Evolutionary conservation across 441 rosid species (phyloP), one percentile per base, ranked within the genome.

Genomic region (Macaranga tanarius): DNA sequence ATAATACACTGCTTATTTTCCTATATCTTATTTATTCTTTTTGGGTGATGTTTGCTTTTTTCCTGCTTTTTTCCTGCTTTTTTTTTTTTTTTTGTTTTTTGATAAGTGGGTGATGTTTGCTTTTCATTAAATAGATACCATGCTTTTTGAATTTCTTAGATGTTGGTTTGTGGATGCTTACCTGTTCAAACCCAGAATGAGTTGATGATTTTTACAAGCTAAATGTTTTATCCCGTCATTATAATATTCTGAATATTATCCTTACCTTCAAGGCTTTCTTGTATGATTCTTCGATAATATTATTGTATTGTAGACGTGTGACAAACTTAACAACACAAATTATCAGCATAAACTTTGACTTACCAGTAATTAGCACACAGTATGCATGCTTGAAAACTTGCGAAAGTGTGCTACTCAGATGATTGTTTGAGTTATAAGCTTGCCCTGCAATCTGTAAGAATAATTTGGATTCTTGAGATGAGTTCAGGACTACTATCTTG

Each of bases 391-490:
- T 8, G 52, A 52, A 11, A 65, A 62, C 25, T 56, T 23, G 38
- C 28, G 4, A 1, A 62, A 65, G 4, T 25, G 17, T 72, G 61
- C n/a, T 72, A 5, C 22, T 62, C 22, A 10, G 28, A 52, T 62
- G 16, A 20, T 65, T 45, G 52, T 64, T 72, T 50, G 50, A 52
- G 54, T 31, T 45, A 20, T 59, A 45, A 31, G 59, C n/a, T 71
- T 51, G 52, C 40, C 20, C 13, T 61, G 2, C 11, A 8, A 20
- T 10, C 56, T 0, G 22, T 19, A 10, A 45, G n/a, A 47, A 48
- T n/a, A 26, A 38, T 59, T 70, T 70, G 56, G 19, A 25, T 25
- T 58, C 44, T 40, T 58, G 45, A 0, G 19, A 59, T 57, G 28
- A 40, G 40, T 57, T 59, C 25, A 26, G 38, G 20, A n/a, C 28